These are phyloP conservation scores for Lachnellula occidentalis DNA, from an alignment of 2,329 filamentous ascomycete species.

Conservation along the genomic window DNA sequence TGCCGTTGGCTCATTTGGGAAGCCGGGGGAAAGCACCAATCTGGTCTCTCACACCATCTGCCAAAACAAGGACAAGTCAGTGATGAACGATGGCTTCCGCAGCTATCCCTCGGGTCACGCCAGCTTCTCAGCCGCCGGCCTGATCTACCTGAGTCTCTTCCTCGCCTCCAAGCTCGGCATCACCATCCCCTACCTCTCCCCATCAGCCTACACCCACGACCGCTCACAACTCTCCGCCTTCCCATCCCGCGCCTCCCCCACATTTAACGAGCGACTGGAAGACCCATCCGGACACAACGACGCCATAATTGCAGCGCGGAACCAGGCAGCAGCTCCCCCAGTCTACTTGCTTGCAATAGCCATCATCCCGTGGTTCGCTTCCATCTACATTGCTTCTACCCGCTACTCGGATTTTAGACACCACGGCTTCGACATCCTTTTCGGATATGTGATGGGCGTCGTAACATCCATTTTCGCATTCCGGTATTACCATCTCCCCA, in stretches of 20 bases:
- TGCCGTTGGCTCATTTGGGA: conserved; percentile 56
- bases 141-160: conserved; percentile 83
- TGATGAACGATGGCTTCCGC: conserved; percentile 75
- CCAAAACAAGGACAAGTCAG: conserved; percentile 52
- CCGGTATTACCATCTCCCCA: conserved; percentile 78
- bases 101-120: conserved; percentile 78
- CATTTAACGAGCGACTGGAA: conserved; percentile 1
- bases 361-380: conserved; percentile 65
- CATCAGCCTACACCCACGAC: conserved; percentile 41
- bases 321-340: conserved; percentile 75
- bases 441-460: conserved; percentile 74
- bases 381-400: conserved; percentile 77
- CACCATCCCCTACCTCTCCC: conserved; percentile 62
- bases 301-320: conserved; percentile 49
- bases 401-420: conserved; percentile 87
- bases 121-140: conserved; percentile 69
- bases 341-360: conserved; percentile 69
- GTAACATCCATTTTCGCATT: conserved; percentile 69
- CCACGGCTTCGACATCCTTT: conserved; percentile 87
- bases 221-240: conserved; percentile 60
- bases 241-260: conserved; percentile 54
- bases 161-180: conserved; percentile 78
- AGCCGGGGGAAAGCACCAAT: conserved; percentile 48
- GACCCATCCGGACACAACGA: conserved; percentile 25
- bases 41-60: conserved; percentile 77